Percentiles rank a stretch among this genome's conserved stretches.
phyloP scores from a whole-genome alignment of 129 eudicot species.

The Apium graveolens region DNA sequence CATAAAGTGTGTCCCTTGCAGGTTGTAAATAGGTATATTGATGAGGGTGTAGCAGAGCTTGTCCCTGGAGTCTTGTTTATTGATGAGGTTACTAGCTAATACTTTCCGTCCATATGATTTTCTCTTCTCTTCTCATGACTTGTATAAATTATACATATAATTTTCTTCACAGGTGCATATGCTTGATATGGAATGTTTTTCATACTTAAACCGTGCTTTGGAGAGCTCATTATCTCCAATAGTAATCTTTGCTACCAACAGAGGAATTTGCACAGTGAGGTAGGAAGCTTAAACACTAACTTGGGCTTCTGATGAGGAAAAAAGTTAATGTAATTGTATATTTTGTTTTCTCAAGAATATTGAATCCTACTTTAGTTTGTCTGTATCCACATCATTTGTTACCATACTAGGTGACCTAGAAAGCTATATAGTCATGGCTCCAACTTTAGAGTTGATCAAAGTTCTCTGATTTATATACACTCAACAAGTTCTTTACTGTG shows the following conservation, averaged over 20 bases:
- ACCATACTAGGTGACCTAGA: background rate
- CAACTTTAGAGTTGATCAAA: background rate
- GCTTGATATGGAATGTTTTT: constrained; percentile 99
- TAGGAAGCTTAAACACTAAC: constrained; percentile 17
- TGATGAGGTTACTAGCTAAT: constrained; percentile 52
- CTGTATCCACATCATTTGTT: background rate
- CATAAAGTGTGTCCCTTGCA: constrained; percentile 22
- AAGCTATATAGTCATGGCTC: background rate
- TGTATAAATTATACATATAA: background rate
- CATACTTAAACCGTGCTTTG: constrained; percentile 91
- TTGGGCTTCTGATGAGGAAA: background rate
- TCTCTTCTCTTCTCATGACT: background rate
- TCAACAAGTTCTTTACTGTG: background rate
- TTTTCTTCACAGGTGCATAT: constrained; percentile 65
- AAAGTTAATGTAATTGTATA: background rate
- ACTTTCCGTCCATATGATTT: background rate
- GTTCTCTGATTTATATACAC: background rate
- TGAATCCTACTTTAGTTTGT: background rate
- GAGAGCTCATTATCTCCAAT: constrained; percentile 94
- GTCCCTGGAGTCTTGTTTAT: constrained; percentile 96
- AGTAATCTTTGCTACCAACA: constrained; percentile 93
- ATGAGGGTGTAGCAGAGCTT: constrained; percentile 98
- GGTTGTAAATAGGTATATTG: constrained; percentile 96
- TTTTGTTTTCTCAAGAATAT: background rate
- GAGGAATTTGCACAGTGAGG: constrained; percentile 97